Base-by-base conservation (phyloP, 2,329 filamentous ascomycete species). In the Colletotrichum sp. region DNA sequence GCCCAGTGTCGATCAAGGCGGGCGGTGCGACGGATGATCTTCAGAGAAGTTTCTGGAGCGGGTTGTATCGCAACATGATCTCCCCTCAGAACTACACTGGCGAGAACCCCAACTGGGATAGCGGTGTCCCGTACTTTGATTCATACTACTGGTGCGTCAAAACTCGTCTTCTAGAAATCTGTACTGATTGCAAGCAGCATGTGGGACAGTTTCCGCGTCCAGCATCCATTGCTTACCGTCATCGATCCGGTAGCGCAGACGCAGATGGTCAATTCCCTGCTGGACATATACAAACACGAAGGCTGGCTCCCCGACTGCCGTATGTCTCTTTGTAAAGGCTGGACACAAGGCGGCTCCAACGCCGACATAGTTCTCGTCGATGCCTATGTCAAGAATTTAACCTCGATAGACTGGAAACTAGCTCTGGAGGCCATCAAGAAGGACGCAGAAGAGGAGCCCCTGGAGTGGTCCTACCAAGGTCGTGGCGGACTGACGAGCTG, bases 291-390 rank as follows among this genome's bases (percentile, higher is more conserved):
- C 80, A 85, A 87, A 63, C 88, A 93, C 80, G 89, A 92, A 80
- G 93, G 93, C 2, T 93, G 91, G 84, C 83, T 94, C 13, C 93
- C 93, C 0, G 93, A 94, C 81, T 94, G 92, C 79, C 90, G 92
- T 71, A 94, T 94, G 92, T 91, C 89, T 22, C 86, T 93, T 2
- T 93, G 90, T 82, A 92, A 92, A 80, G 93, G 93, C 2, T 93
- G 89, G 83, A 93, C 92, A 0, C 92, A 94, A 81, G 92, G 93
- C 7, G 93, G 93, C 3, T 93, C 91, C 0, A 93, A 94, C 75
- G 91, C 92, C 3, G 92, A 94, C 79, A 87, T 93, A 6, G 88
- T 94, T 0, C 85, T 94, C 2, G 89, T 88, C 1, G 92, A 94
- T 77, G 89, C 92, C 0, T 93, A 89, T 76, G 79, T 93, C 22